Conservation (phyloP, 495 filamentous ascomycete genomes). For the Usnea hakonensis region DNA sequence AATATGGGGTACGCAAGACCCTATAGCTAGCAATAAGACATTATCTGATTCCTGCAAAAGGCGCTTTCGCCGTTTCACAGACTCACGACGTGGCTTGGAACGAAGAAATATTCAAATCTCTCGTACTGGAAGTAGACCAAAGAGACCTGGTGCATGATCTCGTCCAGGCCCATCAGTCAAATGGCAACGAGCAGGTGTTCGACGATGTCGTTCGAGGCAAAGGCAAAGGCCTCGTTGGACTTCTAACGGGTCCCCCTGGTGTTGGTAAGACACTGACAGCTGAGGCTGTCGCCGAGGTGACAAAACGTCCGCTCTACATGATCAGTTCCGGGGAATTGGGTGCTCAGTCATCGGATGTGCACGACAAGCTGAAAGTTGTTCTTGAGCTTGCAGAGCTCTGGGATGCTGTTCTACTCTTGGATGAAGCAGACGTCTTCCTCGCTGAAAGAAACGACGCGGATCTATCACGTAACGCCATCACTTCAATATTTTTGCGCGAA, state of each 20-base stretch:
- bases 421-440: slow-evolving; percentile 44
- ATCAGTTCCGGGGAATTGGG: slow-evolving; percentile 20
- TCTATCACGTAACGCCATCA: slow-evolving; percentile 36
- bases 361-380: slow-evolving; percentile 7
- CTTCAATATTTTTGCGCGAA: slow-evolving; percentile 44
- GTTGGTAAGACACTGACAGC: slow-evolving; percentile 27
- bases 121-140: slow-evolving; percentile 6
- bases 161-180: slow-evolving; percentile 27
- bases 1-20: background rate
- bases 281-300: slow-evolving; percentile 19
- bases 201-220: slow-evolving; percentile 21
- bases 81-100: slow-evolving; percentile 5
- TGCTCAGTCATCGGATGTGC: slow-evolving; percentile 8
- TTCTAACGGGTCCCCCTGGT: slow-evolving; percentile 17
- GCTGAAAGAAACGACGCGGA: slow-evolving; percentile 28
- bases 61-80: background rate
- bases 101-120: background rate
- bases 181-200: background rate
- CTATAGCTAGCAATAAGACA: background rate
- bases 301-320: slow-evolving; percentile 19
- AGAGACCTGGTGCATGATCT: slow-evolving; percentile 30
- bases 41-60: background rate
- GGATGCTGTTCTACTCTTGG: slow-evolving; percentile 37
- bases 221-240: slow-evolving; percentile 18
- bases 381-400: slow-evolving; percentile 20